A percentile compares a stretch with the other conserved stretches of the same genome.
These are phyloP conservation scores for Tuber borchii DNA, from an alignment of 495 filamentous ascomycete genomes.

Conservation along the genomic window DNA sequence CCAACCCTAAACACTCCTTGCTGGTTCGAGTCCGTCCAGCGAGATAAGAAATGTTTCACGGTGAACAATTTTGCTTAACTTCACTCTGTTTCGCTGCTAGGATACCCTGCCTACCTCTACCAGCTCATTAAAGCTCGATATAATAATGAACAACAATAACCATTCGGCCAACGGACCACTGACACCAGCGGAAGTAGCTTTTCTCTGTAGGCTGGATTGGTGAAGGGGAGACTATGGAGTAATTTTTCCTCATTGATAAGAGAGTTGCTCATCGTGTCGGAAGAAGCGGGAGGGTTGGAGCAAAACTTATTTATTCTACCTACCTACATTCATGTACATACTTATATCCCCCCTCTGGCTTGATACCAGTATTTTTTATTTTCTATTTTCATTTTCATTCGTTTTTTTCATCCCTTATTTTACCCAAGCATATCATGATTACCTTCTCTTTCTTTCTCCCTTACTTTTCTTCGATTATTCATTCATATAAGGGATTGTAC, in stretches of 20 bases:
- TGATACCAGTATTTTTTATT: constrained; percentile 20
- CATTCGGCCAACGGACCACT: constrained; percentile 23
- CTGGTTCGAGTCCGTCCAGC: background rate
- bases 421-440: constrained; percentile 13
- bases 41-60: background rate
- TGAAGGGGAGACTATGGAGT: constrained; percentile 15
- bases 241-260: background rate
- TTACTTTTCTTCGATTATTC: constrained; percentile 12
- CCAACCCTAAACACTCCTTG: background rate
- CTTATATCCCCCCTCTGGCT: constrained; percentile 22
- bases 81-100: background rate
- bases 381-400: background rate
- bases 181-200: constrained; percentile 82
- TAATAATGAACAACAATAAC: background rate
- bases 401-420: constrained; percentile 7
- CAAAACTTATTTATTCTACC: constrained; percentile 9
- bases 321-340: constrained; percentile 27
- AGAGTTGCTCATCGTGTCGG: background rate
- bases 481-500: constrained; percentile 23
- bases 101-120: background rate
- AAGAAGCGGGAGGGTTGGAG: background rate
- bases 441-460: constrained; percentile 17
- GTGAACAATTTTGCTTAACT: background rate
- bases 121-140: background rate
- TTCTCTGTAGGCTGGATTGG: constrained; percentile 60